These are phyloP conservation scores for Aspergillus tanneri DNA, from an alignment of 2,329 filamentous ascomycete species.

Conservation along the genomic window DNA sequence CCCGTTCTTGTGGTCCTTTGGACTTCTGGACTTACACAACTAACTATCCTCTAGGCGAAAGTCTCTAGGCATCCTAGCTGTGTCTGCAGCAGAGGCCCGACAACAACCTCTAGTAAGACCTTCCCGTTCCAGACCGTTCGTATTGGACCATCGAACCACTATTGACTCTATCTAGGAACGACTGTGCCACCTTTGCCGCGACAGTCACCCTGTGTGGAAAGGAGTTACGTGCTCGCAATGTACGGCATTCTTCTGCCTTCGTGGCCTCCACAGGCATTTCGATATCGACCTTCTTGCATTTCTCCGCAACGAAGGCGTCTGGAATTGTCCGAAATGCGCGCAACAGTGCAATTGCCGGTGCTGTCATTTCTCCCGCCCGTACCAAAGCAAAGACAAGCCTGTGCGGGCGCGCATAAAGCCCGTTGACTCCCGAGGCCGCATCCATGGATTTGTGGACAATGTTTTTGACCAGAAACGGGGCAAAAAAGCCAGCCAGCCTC, in stretches of 20 bases:
- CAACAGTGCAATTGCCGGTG: constrained; percentile 38
- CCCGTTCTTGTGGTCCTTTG: neutral
- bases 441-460: constrained; percentile 39
- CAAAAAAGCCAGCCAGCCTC: constrained; percentile 12
- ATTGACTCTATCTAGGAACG: constrained; percentile 24
- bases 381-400: constrained; percentile 36
- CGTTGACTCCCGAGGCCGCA: constrained; percentile 32
- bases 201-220: constrained; percentile 38
- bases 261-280: constrained; percentile 38
- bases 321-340: constrained; percentile 37
- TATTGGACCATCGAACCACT: neutral
- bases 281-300: constrained; percentile 34
- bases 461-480: constrained; percentile 39
- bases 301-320: constrained; percentile 29
- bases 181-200: constrained; percentile 39
- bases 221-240: constrained; percentile 34
- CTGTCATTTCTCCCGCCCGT: constrained; percentile 35
- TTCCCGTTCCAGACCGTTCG: constrained; percentile 9
- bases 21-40: neutral
- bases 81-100: constrained; percentile 26
- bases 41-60: constrained; percentile 9
- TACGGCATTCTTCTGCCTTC: constrained; percentile 38
- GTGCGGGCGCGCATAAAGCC: constrained; percentile 34
- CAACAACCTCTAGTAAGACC: constrained; percentile 22
- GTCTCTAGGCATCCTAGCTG: constrained; percentile 23